A percentile compares a stretch with the other conserved stretches of the same genome.
phyloP scores from a whole-genome alignment of 805 yeast genomes.

The Komagataella pseudopastoris region DNA sequence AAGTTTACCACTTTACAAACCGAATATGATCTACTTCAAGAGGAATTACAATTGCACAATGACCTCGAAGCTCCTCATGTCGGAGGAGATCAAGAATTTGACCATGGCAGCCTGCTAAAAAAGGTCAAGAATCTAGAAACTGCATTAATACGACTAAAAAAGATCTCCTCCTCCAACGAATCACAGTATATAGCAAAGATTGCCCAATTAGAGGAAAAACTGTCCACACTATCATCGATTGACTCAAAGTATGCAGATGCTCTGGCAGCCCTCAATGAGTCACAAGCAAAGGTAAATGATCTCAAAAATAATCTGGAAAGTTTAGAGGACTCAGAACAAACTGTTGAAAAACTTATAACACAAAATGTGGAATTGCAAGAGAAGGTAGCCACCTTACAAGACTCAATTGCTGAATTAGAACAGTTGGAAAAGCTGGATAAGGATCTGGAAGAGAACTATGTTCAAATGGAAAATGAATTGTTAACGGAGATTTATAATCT shows the following conservation, averaged over 20 bases:
- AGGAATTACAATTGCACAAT: conserved; percentile 22
- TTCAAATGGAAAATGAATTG: conserved; percentile 28
- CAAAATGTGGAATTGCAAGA: conserved; percentile 21
- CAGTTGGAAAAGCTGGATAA: conserved; percentile 36
- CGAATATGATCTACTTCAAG: conserved; percentile 20
- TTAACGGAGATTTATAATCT: conserved; percentile 19
- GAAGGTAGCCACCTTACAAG: conserved; percentile 19
- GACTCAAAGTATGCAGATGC: neutral
- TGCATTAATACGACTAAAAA: conserved; percentile 9
- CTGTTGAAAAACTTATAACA: conserved; percentile 21
- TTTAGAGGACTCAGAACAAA: conserved; percentile 14
- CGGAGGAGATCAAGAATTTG: conserved; percentile 5
- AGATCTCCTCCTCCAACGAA: conserved; percentile 4
- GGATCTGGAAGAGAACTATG: conserved; percentile 33
- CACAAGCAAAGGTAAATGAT: conserved; percentile 9
- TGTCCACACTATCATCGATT: neutral
- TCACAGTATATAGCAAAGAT: conserved; percentile 1
- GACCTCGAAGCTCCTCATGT: conserved; percentile 22
- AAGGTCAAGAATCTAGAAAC: conserved; percentile 1
- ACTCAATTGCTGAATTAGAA: conserved; percentile 28
- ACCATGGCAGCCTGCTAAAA: conserved; percentile 1
- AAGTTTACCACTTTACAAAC: conserved; percentile 18
- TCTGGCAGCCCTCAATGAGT: conserved; percentile 8
- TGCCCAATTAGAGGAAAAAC: neutral
- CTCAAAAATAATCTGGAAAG: conserved; percentile 16